Percentiles rank a stretch among this genome's conserved stretches.
Conservation (phyloP, 2,329 filamentous ascomycete genomes). For the Byssoonygena ceratinophila region DNA sequence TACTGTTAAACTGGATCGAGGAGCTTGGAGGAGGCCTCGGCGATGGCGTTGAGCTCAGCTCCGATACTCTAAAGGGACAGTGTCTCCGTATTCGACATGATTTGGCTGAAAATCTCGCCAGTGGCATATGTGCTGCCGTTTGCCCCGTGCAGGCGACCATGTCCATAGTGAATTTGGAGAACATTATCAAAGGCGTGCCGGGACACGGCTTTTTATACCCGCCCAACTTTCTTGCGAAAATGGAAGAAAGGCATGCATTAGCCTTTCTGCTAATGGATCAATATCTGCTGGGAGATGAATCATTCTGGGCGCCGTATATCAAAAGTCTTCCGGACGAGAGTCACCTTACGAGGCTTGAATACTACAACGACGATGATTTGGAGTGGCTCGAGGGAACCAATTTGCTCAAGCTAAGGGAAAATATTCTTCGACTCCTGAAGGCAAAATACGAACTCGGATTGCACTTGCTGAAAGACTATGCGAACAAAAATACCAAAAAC, state of each 20-base stretch:
- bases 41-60: slow-evolving; percentile 16
- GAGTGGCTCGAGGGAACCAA: slow-evolving; percentile 37
- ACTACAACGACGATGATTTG: slow-evolving; percentile 53
- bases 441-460: slow-evolving; percentile 30
- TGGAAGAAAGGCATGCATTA: slow-evolving; percentile 50
- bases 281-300: slow-evolving; percentile 47
- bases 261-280: slow-evolving; percentile 62
- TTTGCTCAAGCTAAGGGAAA: slow-evolving; percentile 27
- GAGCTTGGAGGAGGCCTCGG: slow-evolving; percentile 15
- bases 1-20: slow-evolving; percentile 11
- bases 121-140: slow-evolving; percentile 11
- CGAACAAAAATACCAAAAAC: slow-evolving; percentile 4
- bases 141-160: slow-evolving; percentile 17
- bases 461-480: slow-evolving; percentile 23
- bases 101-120: not conserved
- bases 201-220: slow-evolving; percentile 38
- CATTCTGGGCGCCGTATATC: slow-evolving; percentile 61
- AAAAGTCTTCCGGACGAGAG: slow-evolving; percentile 53
- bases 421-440: slow-evolving; percentile 29
- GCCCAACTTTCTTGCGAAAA: slow-evolving; percentile 38
- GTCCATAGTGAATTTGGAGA: slow-evolving; percentile 14
- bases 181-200: slow-evolving; percentile 10
- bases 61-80: slow-evolving; percentile 9
- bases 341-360: slow-evolving; percentile 51
- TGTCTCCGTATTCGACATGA: slow-evolving; percentile 9